Conservation (phyloP, 2,329 filamentous ascomycete species). For the Penicillium corylophilum region DNA sequence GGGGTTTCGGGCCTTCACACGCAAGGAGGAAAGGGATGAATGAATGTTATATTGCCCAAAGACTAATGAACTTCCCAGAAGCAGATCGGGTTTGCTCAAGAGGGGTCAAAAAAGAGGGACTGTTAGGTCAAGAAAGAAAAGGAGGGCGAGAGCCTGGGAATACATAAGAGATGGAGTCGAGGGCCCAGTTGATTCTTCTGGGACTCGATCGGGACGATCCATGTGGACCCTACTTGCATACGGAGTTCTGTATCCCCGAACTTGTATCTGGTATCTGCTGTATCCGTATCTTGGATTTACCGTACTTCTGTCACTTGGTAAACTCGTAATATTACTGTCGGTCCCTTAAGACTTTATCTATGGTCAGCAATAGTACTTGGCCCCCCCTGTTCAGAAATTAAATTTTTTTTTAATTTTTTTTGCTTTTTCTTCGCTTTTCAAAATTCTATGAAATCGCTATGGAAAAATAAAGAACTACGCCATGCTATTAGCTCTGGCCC, state of each 20-base stretch:
- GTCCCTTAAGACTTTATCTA: conserved; percentile 6
- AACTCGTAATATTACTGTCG: not conserved
- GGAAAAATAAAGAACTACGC: not conserved
- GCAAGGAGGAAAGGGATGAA: conserved; percentile 25
- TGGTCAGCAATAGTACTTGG: conserved; percentile 1
- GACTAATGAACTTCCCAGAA: not conserved
- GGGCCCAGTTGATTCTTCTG: conserved; percentile 23
- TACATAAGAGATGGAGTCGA: conserved; percentile 19
- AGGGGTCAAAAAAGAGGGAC: conserved; percentile 6
- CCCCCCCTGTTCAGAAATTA: not conserved
- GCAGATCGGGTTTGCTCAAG: not conserved
- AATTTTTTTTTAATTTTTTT: not conserved
- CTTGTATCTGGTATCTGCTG: not conserved
- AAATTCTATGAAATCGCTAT: no score
- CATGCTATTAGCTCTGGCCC: not conserved
- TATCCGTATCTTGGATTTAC: not conserved
- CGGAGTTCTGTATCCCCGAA: not conserved
- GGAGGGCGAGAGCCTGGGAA: conserved; percentile 11
- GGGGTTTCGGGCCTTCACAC: conserved; percentile 10
- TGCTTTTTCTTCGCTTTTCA: not conserved
- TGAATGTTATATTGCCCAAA: conserved; percentile 30
- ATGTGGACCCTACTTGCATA: conserved; percentile 13
- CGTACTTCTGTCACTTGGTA: no score
- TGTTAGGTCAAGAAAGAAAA: conserved; percentile 7
- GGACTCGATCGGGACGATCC: conserved; percentile 30